Conservation (phyloP, 1,284 basidiomycete species). For the Tylopilus sp. region DNA sequence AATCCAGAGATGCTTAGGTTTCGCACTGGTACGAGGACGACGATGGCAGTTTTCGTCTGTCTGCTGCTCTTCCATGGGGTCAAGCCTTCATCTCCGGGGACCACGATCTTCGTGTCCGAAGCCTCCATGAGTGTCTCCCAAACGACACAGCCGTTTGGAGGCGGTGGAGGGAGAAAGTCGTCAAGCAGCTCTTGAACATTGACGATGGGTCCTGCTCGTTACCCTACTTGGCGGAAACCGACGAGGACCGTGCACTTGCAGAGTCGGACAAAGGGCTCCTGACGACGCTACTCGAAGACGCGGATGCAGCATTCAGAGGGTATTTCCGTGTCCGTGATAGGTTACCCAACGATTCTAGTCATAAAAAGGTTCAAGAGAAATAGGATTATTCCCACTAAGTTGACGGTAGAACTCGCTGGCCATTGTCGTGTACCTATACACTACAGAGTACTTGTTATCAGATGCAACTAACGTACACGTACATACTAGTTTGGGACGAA, state of each 20-base stretch:
- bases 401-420: not conserved
- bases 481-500: not conserved
- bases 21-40: conserved; percentile 14
- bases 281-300: conserved; percentile 15
- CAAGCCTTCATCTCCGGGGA: not conserved
- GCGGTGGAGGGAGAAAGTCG: conserved; percentile 19
- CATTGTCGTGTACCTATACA: not conserved
- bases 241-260: conserved; percentile 9
- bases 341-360: conserved; percentile 12
- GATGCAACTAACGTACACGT: not conserved
- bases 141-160: conserved; percentile 26
- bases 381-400: not conserved
- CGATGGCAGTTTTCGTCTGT: conserved; percentile 20
- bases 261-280: conserved; percentile 9
- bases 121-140: conserved; percentile 16
- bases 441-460: not conserved
- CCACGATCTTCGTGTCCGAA: not conserved
- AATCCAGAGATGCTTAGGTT: conserved; percentile 13
- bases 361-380: not conserved
- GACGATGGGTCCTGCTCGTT: not conserved
- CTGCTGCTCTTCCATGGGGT: conserved; percentile 19
- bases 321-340: not conserved
- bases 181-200: conserved; percentile 11
- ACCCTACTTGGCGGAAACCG: not conserved
- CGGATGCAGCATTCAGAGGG: conserved; percentile 13